A percentile compares a stretch with the other conserved stretches of the same genome.
phyloP scores from a whole-genome alignment of 2,329 filamentous ascomycete species.

The Aspergillus bombycis region DNA sequence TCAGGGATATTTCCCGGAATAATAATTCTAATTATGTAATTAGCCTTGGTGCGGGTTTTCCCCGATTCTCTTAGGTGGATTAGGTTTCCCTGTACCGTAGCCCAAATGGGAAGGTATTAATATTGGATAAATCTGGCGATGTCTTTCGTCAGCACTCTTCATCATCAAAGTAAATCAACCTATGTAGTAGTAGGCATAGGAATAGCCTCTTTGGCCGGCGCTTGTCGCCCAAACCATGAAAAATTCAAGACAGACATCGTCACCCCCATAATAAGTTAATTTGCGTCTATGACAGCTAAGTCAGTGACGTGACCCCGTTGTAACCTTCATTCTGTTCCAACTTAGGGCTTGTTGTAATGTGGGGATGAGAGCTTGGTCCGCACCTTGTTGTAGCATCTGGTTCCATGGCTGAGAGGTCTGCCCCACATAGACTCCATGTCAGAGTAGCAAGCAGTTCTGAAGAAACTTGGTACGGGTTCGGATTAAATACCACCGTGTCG shows the following conservation, averaged over 20 bases:
- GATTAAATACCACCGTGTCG: neutral
- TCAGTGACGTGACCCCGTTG: too few species aligned
- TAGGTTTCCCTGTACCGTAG: neutral
- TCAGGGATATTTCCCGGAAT: neutral
- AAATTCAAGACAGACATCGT: neutral
- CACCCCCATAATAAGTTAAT: neutral
- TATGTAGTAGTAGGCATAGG: neutral
- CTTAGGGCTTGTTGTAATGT: neutral
- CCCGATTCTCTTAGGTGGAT: neutral
- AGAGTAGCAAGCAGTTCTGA: neutral
- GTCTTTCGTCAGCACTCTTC: neutral
- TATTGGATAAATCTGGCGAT: neutral
- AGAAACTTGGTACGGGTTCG: neutral
- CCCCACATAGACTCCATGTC: neutral
- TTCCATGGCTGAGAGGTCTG: neutral
- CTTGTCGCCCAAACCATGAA: neutral
- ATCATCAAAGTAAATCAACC: too few species aligned
- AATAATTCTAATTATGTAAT: neutral
- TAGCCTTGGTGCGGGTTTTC: neutral
- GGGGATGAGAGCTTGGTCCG: too few species aligned
- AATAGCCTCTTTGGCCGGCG: rapidly evolving
- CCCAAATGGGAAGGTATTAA: neutral
- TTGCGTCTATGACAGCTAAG: neutral
- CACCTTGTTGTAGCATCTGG: neutral
- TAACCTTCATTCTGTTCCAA: neutral